These are phyloP conservation scores for Talaromyces sp. DNA, from an alignment of 2,329 filamentous ascomycete genomes.

Conservation along the genomic window DNA sequence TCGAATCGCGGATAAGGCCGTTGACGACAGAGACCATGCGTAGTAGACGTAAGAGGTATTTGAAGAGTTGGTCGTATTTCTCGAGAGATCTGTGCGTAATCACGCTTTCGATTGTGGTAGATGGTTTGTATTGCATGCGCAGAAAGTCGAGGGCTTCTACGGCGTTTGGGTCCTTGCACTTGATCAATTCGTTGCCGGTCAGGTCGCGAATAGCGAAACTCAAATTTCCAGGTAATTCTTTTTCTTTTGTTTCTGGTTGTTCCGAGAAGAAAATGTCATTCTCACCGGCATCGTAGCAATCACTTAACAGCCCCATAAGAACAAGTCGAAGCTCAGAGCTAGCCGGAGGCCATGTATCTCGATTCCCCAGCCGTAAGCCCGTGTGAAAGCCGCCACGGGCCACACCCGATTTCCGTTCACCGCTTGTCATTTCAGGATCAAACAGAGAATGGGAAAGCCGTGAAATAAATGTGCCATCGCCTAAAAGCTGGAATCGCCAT, in stretches of 20 bases:
- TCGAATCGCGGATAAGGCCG: constrained; percentile 60
- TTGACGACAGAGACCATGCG: constrained; percentile 75
- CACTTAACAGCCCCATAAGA: constrained; percentile 77
- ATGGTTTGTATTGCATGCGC: constrained; percentile 76
- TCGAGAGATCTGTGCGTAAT: constrained; percentile 67
- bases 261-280: constrained; percentile 19
- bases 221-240: constrained; percentile 62
- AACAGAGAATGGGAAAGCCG: constrained; percentile 80
- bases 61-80: constrained; percentile 85
- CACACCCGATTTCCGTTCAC: constrained; percentile 68
- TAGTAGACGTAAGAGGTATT: constrained; percentile 69
- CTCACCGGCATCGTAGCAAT: constrained; percentile 58
- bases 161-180: constrained; percentile 76
- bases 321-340: constrained; percentile 89
- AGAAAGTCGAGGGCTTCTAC: constrained; percentile 92
- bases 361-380: constrained; percentile 76
- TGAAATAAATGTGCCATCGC: constrained; percentile 78
- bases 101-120: constrained; percentile 66
- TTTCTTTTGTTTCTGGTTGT: constrained; percentile 23
- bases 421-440: constrained; percentile 73
- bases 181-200: constrained; percentile 71
- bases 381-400: constrained; percentile 68
- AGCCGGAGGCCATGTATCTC: constrained; percentile 86
- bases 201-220: constrained; percentile 85
- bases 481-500: constrained; percentile 75